phyloP scores from a whole-genome alignment of 2,329 filamentous ascomycete species.

The Geosmithia morbida region DNA sequence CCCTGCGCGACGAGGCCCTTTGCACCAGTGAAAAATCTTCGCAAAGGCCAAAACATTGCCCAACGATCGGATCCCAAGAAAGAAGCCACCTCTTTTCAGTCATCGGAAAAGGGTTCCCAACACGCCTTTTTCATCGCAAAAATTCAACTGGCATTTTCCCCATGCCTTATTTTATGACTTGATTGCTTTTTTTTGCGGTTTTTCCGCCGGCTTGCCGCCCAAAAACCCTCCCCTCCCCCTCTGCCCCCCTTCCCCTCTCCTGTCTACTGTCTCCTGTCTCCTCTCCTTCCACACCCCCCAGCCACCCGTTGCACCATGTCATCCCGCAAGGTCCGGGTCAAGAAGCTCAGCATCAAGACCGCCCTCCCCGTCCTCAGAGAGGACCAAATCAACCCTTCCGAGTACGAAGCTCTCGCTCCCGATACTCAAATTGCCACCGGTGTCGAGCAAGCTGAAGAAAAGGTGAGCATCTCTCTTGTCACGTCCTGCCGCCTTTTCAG shows the following conservation, averaged over 20 bases:
- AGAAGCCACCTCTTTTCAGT: constrained; percentile 24
- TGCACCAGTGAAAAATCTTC: constrained; percentile 36
- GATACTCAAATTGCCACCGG: constrained; percentile 84
- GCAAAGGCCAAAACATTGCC: constrained; percentile 38
- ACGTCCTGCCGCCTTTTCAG: constrained; percentile 28
- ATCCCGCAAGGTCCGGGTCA: constrained; percentile 60
- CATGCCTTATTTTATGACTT: constrained; percentile 45
- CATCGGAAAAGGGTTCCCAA: constrained; percentile 40
- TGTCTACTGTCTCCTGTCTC: too few relatives aligned
- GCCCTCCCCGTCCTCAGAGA: constrained; percentile 77
- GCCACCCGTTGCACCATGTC: constrained; percentile 32
- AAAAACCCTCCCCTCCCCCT: constrained; percentile 14
- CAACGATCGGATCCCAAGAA: constrained; percentile 35
- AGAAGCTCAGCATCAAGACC: constrained; percentile 88
- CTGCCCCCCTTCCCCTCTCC: constrained; percentile 9
- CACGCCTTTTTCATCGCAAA: constrained; percentile 35
- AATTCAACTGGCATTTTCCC: constrained; percentile 30
- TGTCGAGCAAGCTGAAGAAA: constrained; percentile 94
- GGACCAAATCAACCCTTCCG: constrained; percentile 72
- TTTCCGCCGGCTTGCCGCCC: constrained; percentile 31
- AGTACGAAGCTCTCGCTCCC: constrained; percentile 77
- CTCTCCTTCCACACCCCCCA: too few relatives aligned
- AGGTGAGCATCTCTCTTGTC: constrained; percentile 50
- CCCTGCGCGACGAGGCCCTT: constrained; percentile 2
- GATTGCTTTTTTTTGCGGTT: constrained; percentile 49